phyloP scores from a whole-genome alignment of 2,329 filamentous ascomycete species.

The Botryotinia globosa region DNA sequence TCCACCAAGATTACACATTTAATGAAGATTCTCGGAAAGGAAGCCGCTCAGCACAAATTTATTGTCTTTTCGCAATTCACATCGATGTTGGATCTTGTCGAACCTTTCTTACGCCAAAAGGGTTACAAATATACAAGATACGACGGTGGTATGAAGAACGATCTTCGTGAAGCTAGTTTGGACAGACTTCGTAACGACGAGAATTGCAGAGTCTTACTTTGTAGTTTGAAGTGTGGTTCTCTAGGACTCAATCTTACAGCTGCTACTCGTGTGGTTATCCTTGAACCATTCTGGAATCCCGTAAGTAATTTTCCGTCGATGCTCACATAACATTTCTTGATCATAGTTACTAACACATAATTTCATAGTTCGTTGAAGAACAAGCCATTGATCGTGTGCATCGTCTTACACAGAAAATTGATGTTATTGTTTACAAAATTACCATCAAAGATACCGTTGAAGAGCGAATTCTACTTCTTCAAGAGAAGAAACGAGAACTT shows the following conservation, averaged over 20 bases:
- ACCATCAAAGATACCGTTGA: slow-evolving; percentile 86
- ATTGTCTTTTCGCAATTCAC: slow-evolving; percentile 99
- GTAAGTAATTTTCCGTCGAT: slow-evolving; percentile 23
- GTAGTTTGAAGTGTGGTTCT: slow-evolving; percentile 90
- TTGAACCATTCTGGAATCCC: slow-evolving; percentile 99
- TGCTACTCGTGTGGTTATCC: slow-evolving; percentile 86
- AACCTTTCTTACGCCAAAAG: slow-evolving; percentile 78
- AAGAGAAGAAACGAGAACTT: slow-evolving; percentile 88
- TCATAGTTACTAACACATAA: slow-evolving; percentile 22
- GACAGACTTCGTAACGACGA: slow-evolving; percentile 71
- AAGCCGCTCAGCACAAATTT: slow-evolving; percentile 83
- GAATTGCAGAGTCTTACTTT: slow-evolving; percentile 78
- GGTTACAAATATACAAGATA: slow-evolving; percentile 83
- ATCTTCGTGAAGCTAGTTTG: slow-evolving; percentile 83
- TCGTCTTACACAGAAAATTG: slow-evolving; percentile 92
- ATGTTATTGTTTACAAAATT: slow-evolving; percentile 93
- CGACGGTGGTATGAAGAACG: slow-evolving; percentile 93
- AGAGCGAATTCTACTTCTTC: slow-evolving; percentile 88
- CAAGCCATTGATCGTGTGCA: slow-evolving; percentile 98
- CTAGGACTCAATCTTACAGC: slow-evolving; percentile 92
- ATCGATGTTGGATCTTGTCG: slow-evolving; percentile 93
- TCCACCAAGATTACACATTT: slow-evolving; percentile 93
- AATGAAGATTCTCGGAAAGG: slow-evolving; percentile 73
- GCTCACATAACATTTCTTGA: not conserved
- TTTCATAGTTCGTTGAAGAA: slow-evolving; percentile 84